Percentiles rank a stretch among this genome's conserved stretches.
phyloP scores from a whole-genome alignment of 2,329 filamentous ascomycete genomes.

The Esteya vermicola region DNA sequence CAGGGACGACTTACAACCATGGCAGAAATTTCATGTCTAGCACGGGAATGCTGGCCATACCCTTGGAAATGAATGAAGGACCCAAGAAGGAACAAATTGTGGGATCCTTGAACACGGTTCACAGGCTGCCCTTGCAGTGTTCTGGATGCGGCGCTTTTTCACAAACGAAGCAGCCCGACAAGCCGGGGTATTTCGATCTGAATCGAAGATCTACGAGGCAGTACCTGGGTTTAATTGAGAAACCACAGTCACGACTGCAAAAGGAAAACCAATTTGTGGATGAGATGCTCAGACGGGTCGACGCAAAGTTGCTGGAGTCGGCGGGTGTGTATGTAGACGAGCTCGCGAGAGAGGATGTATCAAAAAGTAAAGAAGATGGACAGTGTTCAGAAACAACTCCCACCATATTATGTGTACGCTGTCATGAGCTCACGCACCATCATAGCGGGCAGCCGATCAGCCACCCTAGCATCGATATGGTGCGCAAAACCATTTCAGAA shows the following conservation, averaged over 20 bases:
- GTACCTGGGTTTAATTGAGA: conserved; percentile 26
- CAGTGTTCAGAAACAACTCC: background rate
- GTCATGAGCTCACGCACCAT: conserved; percentile 70
- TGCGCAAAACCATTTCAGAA: conserved; percentile 73
- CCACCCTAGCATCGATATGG: conserved; percentile 67
- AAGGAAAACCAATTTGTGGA: conserved; percentile 33
- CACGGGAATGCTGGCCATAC: too few relatives aligned
- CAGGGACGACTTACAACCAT: too few relatives aligned
- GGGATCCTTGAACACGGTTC: background rate
- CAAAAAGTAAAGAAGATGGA: background rate
- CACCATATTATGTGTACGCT: conserved; percentile 73
- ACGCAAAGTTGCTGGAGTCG: conserved; percentile 21
- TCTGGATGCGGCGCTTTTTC: conserved; percentile 51
- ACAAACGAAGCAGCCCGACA: conserved; percentile 35
- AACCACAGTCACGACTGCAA: conserved; percentile 8
- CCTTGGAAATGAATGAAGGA: too few relatives aligned
- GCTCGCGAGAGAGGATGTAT: conserved; percentile 11
- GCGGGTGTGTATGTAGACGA: conserved; percentile 29
- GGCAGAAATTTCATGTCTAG: too few relatives aligned
- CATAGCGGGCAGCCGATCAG: conserved; percentile 55
- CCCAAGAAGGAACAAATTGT: background rate
- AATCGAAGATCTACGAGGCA: conserved; percentile 34
- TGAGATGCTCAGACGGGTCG: conserved; percentile 27
- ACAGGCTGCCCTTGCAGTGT: conserved; percentile 39
- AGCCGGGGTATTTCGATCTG: conserved; percentile 44